These are phyloP conservation scores for Medakamo hakoo DNA, from an alignment of 139 green algal species.

Conservation along the genomic window DNA sequence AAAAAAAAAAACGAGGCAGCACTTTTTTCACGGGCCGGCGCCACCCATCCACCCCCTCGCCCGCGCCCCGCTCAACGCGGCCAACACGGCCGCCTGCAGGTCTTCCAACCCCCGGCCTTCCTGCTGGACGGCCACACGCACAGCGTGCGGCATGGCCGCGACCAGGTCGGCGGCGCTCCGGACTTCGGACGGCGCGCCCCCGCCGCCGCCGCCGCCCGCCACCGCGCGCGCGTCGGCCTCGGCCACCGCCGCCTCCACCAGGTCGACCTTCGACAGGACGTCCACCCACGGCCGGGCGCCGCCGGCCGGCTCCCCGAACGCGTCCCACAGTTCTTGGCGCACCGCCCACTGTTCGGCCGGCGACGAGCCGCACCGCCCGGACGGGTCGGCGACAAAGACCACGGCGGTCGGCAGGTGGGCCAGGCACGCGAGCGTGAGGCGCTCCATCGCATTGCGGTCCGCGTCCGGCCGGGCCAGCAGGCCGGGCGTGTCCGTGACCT, in stretches of 20 bases:
- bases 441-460: conserved; percentile 90
- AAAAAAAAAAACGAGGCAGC: neutral
- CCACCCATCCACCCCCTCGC: too few relatives aligned
- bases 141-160: conserved; percentile 24
- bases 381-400: conserved; percentile 84
- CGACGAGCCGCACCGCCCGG: conserved; percentile 74
- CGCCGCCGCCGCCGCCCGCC: neutral
- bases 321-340: neutral
- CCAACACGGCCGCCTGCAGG: conserved; percentile 40
- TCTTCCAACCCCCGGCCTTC: conserved; percentile 37
- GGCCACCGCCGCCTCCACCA: conserved; percentile 43
- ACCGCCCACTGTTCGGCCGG: conserved; percentile 59
- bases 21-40: neutral
- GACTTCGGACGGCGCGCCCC: neutral
- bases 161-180: conserved; percentile 19
- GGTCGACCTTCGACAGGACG: conserved; percentile 80
- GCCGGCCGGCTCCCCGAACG: neutral
- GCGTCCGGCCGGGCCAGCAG: conserved; percentile 58
- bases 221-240: conserved; percentile 9
- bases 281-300: conserved; percentile 72
- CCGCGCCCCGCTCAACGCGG: conserved; percentile 13
- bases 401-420: conserved; percentile 66
- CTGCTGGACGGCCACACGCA: conserved; percentile 48
- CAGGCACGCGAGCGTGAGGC: conserved; percentile 79
- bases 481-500: conserved; percentile 91